Percentiles rank a stretch among this genome's conserved stretches.
phyloP scores from a whole-genome alignment of 768 basidiomycete species.

The Leucocoprinus sp. region DNA sequence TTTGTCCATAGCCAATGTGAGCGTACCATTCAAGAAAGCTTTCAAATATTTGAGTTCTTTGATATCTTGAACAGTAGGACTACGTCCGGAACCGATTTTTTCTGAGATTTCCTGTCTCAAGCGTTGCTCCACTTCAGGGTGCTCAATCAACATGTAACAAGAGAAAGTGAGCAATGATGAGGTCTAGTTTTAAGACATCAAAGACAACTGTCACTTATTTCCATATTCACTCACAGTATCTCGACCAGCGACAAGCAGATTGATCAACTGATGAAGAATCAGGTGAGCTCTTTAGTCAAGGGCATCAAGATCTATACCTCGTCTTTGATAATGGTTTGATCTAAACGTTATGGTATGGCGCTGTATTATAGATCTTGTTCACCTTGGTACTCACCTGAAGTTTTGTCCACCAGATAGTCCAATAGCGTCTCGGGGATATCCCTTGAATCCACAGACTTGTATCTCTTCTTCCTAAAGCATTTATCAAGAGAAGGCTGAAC shows the following conservation, averaged over 20 bases:
- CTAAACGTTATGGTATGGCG: background rate
- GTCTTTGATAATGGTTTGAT: slow-evolving; percentile 33
- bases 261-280: slow-evolving; percentile 22
- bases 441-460: background rate
- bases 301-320: slow-evolving; percentile 12
- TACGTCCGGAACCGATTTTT: slow-evolving; percentile 23
- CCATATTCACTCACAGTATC: slow-evolving; percentile 35
- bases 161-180: slow-evolving; percentile 32
- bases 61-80: slow-evolving; percentile 34
- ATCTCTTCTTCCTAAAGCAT: slow-evolving; percentile 31
- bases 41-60: slow-evolving; percentile 26
- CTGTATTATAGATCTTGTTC: background rate
- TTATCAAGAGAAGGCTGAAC: slow-evolving; percentile 41
- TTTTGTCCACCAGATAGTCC: slow-evolving; percentile 42
- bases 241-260: slow-evolving; percentile 48
- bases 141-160: slow-evolving; percentile 31
- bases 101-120: slow-evolving; percentile 30
- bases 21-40: background rate
- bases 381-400: slow-evolving; percentile 30
- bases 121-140: slow-evolving; percentile 25
- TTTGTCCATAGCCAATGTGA: background rate
- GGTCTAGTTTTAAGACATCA: slow-evolving; percentile 20
- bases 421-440: slow-evolving; percentile 35
- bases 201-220: background rate
- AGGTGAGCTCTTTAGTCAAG: background rate